Evolutionary conservation across 306 rosid genomes (phyloP), one percentile per base, ranked within the genome.

Genomic region (Rubus idaeus): DNA sequence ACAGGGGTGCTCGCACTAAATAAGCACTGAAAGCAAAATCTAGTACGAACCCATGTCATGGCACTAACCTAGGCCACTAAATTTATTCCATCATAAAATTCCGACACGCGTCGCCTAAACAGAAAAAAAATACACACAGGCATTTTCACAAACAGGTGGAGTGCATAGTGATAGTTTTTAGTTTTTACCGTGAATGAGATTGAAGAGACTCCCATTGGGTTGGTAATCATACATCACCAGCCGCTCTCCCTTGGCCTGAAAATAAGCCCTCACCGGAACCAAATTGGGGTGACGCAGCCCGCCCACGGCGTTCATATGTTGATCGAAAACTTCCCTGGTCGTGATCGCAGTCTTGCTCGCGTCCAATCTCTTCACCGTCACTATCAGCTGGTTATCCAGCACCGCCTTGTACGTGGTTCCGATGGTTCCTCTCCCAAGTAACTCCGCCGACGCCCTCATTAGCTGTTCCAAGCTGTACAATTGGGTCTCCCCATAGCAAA

Each of bases 391-490:
- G 81, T 84, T 87, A 74, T 89, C 91, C 58, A 94, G 58, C 77
- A 91, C 97, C 26, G 96, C 98, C 84, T 94, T 94, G 81, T 94
- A 94, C 5, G 98, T 94, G 1, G 96, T 87, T 53, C 97, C 98
- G 12, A 89, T 81, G 7, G 84, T 85, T 20, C 98, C 98, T 53
- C 97, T 87, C 1, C 97, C 98, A 1, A 94, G 84, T 41, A 94
- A 80, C 91, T 94, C 98, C 23, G 98, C 98, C 56, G 98, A 91
- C 7, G 91, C 98, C 42, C 88, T 80, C 98, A 94, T 94, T 51
- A 94, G 77, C 87, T 88, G 90, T 71, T 94, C 97, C 87, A 92
- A 73, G 60, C 85, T 88, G 69, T 90, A 94, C 16, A 80, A 45
- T 70, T 80, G 88, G 11, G 77, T 81, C 86, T 94, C 95, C 45